Base-by-base conservation (phyloP, 371 early-diverging fungal species). In the Mortierella sp. region DNA sequence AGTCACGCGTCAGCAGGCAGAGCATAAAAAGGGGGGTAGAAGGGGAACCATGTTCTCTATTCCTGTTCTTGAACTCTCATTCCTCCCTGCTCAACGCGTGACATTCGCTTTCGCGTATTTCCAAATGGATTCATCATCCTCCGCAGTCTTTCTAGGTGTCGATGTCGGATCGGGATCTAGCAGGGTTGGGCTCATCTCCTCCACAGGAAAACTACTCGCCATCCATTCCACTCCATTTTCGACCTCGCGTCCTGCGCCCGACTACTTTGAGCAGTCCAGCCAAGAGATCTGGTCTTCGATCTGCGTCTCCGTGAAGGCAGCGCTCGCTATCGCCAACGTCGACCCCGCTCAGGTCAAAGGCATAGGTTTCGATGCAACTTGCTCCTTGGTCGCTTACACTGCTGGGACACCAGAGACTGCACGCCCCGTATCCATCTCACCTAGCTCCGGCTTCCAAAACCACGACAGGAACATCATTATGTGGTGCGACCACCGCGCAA, bases 401-500 rank as follows among this genome's bases (percentile, higher is more conserved):
- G 56, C 51, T 0, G 58, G 66, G 6, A 30, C 70, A 0, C 76
- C 76, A 30, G 81, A 83, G 21, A 48, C 81, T 11, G 84, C 83
- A 2, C 42, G 68, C 1, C 89, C 91, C 0, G 80, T 86, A 0
- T 82, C 89, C 6, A 81, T 90, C 23, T 82, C 85, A 32, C 70
- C 79, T 8, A 68, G 67, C 43, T 81, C 80, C 39, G 60, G 57
- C 1, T 84, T 82, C 58, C 64, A 73, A 27, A 79, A 85, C 37
- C 55, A 86, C 42, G 54, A 79, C 14, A 75, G 78, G 42, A 90
- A 93, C 50, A 79, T 92, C 37, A 89, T 92, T 48, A 78, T 93
- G 65, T 93, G 93, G 93, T 88, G 89, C 58, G 92, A 93, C 71
- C 92, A 92, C 63, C 82, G 93, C 6, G 90, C 92, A 3, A 80